A percentile compares a stretch with the other conserved stretches of the same genome.
Evolutionary conservation across 2,329 filamentous ascomycete genomes (phyloP).

Genomic region (Pestalotiopsis sp.): DNA sequence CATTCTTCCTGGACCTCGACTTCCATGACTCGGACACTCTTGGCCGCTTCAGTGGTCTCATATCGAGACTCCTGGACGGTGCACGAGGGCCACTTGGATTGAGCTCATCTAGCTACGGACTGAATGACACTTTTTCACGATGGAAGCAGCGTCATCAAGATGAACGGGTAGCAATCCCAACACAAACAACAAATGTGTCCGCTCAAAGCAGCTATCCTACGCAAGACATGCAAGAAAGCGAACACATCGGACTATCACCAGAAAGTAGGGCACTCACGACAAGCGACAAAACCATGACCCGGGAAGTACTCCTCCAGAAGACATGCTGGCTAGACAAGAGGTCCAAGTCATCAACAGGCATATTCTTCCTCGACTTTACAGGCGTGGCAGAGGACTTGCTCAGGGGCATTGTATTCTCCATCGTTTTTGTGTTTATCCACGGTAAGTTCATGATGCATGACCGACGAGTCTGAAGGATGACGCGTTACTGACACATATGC

Average conservation of each 20-base stretch:
- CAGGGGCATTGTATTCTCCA: conserved; percentile 13
- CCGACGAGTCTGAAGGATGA: background rate
- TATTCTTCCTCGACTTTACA: conserved; percentile 3
- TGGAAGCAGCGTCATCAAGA: background rate
- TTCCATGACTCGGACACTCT: conserved; percentile 13
- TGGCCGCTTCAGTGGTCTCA: conserved; percentile 12
- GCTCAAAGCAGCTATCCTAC: background rate
- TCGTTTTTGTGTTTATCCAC: conserved; percentile 12
- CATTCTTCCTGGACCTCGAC: conserved; percentile 12
- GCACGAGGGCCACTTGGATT: conserved; percentile 10
- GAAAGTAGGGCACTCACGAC: background rate
- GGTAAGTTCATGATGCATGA: background rate
- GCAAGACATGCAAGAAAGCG: background rate
- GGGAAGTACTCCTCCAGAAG: background rate
- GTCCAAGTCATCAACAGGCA: background rate
- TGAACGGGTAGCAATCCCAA: background rate
- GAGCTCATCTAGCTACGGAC: background rate
- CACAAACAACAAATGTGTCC: background rate
- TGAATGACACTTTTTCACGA: conserved; percentile 5
- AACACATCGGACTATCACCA: background rate
- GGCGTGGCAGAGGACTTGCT: conserved; percentile 11
- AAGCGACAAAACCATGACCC: background rate
- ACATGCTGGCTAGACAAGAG: background rate
- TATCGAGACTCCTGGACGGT: conserved; percentile 11
- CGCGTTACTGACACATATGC: background rate